These are phyloP conservation scores for Salvia miltiorrhiza DNA, from an alignment of 257 asterid species.

Conservation along the genomic window DNA sequence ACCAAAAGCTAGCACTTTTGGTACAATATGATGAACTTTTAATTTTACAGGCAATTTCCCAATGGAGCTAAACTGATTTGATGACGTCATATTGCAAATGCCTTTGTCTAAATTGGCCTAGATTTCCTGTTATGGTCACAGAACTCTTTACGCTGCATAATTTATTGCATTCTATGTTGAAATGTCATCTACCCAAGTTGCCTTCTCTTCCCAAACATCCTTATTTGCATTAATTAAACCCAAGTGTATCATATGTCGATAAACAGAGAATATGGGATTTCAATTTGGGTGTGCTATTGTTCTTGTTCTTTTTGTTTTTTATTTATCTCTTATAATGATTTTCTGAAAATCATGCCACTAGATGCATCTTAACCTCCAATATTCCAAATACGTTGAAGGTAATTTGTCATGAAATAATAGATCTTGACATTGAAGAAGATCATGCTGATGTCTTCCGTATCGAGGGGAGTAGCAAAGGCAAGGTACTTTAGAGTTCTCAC, in stretches of 20 bases:
- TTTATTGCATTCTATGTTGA: not conserved
- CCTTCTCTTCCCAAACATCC: not conserved
- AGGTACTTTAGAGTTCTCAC: slow-evolving; percentile 45
- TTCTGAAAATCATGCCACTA: slow-evolving; percentile 4
- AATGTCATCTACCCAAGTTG: not conserved
- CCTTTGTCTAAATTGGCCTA: not conserved
- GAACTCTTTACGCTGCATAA: not conserved
- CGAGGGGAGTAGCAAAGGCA: slow-evolving; percentile 48
- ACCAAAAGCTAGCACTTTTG: not conserved
- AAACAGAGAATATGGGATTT: not conserved
- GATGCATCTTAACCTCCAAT: slow-evolving; percentile 19
- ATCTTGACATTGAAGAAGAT: slow-evolving; percentile 68
- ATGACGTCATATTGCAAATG: not conserved
- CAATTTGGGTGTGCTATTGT: not conserved
- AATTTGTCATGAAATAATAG: slow-evolving; percentile 56
- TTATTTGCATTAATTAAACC: not conserved
- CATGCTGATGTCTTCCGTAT: slow-evolving; percentile 24
- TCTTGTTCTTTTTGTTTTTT: not conserved
- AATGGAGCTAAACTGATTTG: not conserved
- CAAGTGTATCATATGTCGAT: not conserved
- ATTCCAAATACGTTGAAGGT: slow-evolving; percentile 39
- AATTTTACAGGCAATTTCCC: not conserved
- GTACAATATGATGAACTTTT: not conserved
- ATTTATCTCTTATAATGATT: slow-evolving; percentile 5
- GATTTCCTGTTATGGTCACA: not conserved